Base-by-base conservation (phyloP, 306 rosid genomes). In the Quercus agrifolia region DNA sequence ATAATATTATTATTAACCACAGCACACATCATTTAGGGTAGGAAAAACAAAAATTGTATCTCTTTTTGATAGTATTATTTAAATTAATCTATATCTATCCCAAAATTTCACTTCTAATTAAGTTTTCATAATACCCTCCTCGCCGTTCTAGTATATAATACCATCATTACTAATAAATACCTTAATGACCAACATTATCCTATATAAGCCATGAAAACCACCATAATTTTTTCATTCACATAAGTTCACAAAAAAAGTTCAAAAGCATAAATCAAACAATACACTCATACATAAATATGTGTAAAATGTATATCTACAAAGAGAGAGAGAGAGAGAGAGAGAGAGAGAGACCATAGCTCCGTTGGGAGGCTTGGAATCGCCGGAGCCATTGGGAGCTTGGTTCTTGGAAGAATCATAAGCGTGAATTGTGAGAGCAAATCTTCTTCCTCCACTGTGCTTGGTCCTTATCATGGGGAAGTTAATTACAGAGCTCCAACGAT, bases 351-450 rank as follows among this genome's bases (percentile, higher is more conserved):
- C 90, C 88, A 78, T 28, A 82, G 84, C 69, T 78, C 87, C 87
- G 56, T 84, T 88, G 20, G 88, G 81, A 13, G 81, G 91, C 57
- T 88, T 86, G 75, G 92, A 75, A 68, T 89, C 90, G 51, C 75
- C 83, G 17, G 83, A 78, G 66, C 70, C 71, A 74, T 77, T 85
- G 58, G 85, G 58, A 31, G 33, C 49, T 25, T 71, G 80, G 72
- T 83, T 66, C 79, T 84, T 81, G 52, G 89, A 84, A 78, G 90
- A 78, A 61, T 84, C 86, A 46, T 84, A 82, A 57, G 87, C 92
- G 25, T 76, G 81, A 23, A 86, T 31, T 78, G 77, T 85, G 59
- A 86, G 58, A 35, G 78, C 51, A n/a, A 66, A 20, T n/a, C 83
- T 71, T 17, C 62, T 83, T 27, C 52, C 71, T 23, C 70, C 86